phyloP scores from a whole-genome alignment of 495 filamentous ascomycete species.

The Penicillium tannophilum region DNA sequence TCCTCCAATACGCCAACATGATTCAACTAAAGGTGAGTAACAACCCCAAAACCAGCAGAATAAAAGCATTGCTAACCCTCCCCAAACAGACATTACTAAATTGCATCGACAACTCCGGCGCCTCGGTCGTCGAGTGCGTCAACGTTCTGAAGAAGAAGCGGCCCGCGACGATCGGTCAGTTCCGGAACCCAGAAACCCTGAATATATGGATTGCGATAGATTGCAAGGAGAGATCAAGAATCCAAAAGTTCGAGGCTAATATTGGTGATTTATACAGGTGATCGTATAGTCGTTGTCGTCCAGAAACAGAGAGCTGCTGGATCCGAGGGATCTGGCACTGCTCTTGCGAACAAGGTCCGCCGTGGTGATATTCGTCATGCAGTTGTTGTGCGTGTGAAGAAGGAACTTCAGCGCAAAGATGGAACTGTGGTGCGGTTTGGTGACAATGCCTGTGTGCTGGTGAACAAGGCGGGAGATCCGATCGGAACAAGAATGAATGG shows the following conservation, averaged over 20 bases:
- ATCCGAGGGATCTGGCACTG: constrained; percentile 58
- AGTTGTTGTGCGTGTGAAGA: constrained; percentile 87
- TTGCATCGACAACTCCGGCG: constrained; percentile 99
- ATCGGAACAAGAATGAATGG: constrained; percentile 91
- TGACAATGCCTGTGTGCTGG: constrained; percentile 96
- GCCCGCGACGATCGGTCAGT: constrained; percentile 84
- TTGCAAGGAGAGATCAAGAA: neutral
- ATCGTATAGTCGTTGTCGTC: constrained; percentile 95
- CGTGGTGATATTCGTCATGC: constrained; percentile 97
- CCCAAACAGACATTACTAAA: constrained; percentile 85
- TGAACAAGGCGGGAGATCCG: constrained; percentile 96
- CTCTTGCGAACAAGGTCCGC: constrained; percentile 86
- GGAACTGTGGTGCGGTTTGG: constrained; percentile 90
- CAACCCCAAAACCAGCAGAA: neutral
- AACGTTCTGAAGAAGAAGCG: constrained; percentile 89
- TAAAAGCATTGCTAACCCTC: constrained; percentile 16
- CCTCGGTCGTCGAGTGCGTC: constrained; percentile 95
- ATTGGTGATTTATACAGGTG: constrained; percentile 57
- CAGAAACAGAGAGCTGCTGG: constrained; percentile 88
- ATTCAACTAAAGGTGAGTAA: constrained; percentile 90
- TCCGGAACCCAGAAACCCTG: constrained; percentile 1
- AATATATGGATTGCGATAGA: neutral
- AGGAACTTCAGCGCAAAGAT: constrained; percentile 83
- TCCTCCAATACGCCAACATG: constrained; percentile 63
- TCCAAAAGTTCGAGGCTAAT: constrained; percentile 10